These are phyloP conservation scores for Selaginella tamariscina DNA, from an alignment of 75 land plant species.

Conservation along the genomic window DNA sequence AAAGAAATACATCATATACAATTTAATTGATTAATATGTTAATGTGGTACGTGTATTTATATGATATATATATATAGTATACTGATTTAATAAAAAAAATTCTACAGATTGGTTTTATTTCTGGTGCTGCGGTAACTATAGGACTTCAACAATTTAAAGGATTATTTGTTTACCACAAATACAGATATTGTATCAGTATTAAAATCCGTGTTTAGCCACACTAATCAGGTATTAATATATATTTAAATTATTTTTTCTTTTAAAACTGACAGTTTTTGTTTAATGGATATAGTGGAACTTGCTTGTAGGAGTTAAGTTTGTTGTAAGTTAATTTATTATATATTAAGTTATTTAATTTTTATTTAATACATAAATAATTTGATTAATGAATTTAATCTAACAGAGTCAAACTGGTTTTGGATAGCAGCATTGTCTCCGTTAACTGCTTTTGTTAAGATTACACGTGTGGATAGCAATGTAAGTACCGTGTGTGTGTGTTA, in stretches of 20 bases:
- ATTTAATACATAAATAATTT: too few relatives aligned
- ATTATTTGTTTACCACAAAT: constrained; percentile 7
- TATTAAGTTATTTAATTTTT: background rate
- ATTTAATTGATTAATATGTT: too few relatives aligned
- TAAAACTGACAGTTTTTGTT: background rate
- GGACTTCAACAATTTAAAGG: constrained; percentile 10
- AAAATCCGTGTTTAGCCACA: constrained; percentile 1
- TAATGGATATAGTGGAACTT: constrained; percentile 40
- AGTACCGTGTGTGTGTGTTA: too few relatives aligned
- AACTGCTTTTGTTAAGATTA: background rate
- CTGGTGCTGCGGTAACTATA: constrained; percentile 1
- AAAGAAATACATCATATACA: too few relatives aligned
- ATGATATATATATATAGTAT: too few relatives aligned
- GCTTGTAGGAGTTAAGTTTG: constrained; percentile 31
- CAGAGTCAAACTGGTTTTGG: constrained; percentile 22
- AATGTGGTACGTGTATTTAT: too few relatives aligned
- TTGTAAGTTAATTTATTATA: constrained; percentile 29
- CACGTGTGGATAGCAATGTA: constrained; percentile 2
- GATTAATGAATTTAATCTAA: constrained; percentile 10
- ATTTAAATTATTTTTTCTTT: background rate
- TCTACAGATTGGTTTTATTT: constrained; percentile 2
- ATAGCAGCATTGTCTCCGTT: background rate
- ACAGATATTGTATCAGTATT: constrained; percentile 6
- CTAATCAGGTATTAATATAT: background rate
- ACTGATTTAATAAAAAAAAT: background rate